A percentile compares a stretch with the other conserved stretches of the same genome.
phyloP scores from a whole-genome alignment of 768 basidiomycete species.

The Chlorophyllum brunneum region DNA sequence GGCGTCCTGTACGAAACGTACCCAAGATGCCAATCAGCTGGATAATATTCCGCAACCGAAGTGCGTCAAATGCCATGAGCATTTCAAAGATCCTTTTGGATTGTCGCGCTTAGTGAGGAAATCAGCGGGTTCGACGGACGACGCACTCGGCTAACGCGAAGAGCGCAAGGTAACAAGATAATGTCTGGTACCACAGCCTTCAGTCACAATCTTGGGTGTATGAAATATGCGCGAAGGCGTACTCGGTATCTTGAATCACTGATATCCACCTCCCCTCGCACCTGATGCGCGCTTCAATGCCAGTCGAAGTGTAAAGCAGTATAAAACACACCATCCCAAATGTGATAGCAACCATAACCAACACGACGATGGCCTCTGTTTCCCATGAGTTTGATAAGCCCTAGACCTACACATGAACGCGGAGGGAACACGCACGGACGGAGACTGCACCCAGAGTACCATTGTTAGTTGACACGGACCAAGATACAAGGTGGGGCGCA shows the following conservation, averaged over 20 bases:
- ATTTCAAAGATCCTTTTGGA: conserved; percentile 69
- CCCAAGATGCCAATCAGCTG: conserved; percentile 73
- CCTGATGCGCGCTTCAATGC: conserved; percentile 36
- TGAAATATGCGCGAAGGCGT: background rate
- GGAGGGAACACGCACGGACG: conserved; percentile 66
- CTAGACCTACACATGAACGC: too few species aligned
- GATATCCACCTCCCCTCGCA: conserved; percentile 42
- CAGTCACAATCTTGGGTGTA: background rate
- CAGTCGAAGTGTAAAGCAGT: background rate
- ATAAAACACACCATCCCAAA: conserved; percentile 53
- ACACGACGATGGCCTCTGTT: conserved; percentile 71
- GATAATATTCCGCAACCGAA: conserved; percentile 72
- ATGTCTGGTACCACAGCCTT: conserved; percentile 42
- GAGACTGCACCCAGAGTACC: conserved; percentile 35
- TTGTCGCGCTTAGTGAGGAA: conserved; percentile 1
- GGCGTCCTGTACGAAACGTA: conserved; percentile 26
- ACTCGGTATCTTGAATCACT: conserved; percentile 50
- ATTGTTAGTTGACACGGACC: conserved; percentile 2
- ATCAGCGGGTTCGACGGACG: background rate
- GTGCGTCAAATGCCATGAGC: conserved; percentile 79
- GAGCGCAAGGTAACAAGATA: conserved; percentile 82
- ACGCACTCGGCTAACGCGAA: conserved; percentile 80
- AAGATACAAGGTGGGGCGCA: conserved; percentile 28
- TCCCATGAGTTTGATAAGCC: conserved; percentile 1
- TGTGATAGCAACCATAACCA: conserved; percentile 69